phyloP scores from a whole-genome alignment of 148 eudicot species.

The Vaccinium vitisidaea region DNA sequence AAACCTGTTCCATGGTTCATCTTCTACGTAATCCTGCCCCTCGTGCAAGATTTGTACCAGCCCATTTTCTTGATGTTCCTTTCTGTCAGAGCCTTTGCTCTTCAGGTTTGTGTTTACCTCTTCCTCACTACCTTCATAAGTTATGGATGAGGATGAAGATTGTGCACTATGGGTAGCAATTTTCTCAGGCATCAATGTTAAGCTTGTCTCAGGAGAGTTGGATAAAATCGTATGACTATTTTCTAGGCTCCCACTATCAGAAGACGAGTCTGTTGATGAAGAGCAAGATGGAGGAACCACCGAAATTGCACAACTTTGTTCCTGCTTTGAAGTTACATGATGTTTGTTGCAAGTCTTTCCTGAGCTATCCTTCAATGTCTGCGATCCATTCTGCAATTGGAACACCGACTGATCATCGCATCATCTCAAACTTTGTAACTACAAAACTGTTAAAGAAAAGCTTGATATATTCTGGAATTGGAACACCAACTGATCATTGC shows the following conservation, averaged over 20 bases:
- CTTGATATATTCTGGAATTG: conserved; percentile 28
- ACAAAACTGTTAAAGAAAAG: not conserved
- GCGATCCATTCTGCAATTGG: conserved; percentile 30
- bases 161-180: conserved; percentile 22
- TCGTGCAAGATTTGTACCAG: conserved; percentile 26
- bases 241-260: conserved; percentile 28
- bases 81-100: conserved; percentile 11
- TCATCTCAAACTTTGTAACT: conserved; percentile 1
- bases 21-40: conserved; percentile 25
- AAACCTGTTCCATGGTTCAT: conserved; percentile 22
- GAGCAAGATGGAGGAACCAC: conserved; percentile 32
- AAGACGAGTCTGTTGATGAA: conserved; percentile 35
- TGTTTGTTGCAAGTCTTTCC: conserved; percentile 21
- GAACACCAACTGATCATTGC: conserved; percentile 1
- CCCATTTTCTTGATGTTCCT: conserved; percentile 30
- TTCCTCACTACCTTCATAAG: conserved; percentile 20
- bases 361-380: conserved; percentile 23
- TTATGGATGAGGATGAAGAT: conserved; percentile 26
- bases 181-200: conserved; percentile 29
- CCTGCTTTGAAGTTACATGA: conserved; percentile 18
- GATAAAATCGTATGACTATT: conserved; percentile 28
- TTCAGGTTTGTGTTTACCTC: not conserved
- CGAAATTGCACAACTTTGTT: conserved; percentile 18
- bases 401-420: conserved; percentile 6
- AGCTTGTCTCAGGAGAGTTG: conserved; percentile 22